Percentiles rank a stretch among this genome's conserved stretches.
Evolutionary conservation across 805 yeast genomes (phyloP).

Genomic region (Komagataella kurtzmanii): DNA sequence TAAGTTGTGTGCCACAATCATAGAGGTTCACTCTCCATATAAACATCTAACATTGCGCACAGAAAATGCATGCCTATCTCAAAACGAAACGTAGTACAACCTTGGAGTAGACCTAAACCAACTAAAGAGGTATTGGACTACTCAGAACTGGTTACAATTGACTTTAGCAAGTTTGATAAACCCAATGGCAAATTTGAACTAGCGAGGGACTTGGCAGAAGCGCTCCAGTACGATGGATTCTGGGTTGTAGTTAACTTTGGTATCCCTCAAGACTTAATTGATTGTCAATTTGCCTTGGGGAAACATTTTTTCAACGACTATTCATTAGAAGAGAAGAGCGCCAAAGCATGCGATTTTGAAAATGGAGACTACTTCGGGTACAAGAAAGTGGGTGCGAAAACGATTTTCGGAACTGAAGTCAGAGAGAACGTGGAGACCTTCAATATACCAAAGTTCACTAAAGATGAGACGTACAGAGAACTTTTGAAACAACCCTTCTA

Average conservation of each 20-base stretch:
- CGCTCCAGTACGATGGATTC: constrained; percentile 19
- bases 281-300: constrained; percentile 16
- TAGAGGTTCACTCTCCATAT: no score
- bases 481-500: constrained; percentile 12
- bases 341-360: constrained; percentile 14
- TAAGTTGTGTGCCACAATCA: no score
- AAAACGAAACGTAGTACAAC: no score
- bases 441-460: constrained; percentile 20
- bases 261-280: constrained; percentile 13
- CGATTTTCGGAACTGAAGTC: constrained; percentile 17
- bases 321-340: constrained; percentile 14
- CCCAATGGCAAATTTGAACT: constrained; percentile 15
- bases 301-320: constrained; percentile 15
- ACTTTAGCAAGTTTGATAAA: constrained; percentile 14
- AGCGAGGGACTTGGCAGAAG: constrained; percentile 15
- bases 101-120: no score
- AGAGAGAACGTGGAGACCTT: constrained; percentile 18
- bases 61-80: no score
- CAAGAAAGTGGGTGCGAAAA: constrained; percentile 18
- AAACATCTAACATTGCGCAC: no score
- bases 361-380: constrained; percentile 21
- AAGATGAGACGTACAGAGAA: constrained; percentile 7
- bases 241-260: constrained; percentile 18
- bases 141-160: constrained; percentile 6
- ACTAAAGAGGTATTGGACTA: no score